These are phyloP conservation scores for Scedosporium dehoogii DNA, from an alignment of 2,329 filamentous ascomycete genomes.

Conservation along the genomic window DNA sequence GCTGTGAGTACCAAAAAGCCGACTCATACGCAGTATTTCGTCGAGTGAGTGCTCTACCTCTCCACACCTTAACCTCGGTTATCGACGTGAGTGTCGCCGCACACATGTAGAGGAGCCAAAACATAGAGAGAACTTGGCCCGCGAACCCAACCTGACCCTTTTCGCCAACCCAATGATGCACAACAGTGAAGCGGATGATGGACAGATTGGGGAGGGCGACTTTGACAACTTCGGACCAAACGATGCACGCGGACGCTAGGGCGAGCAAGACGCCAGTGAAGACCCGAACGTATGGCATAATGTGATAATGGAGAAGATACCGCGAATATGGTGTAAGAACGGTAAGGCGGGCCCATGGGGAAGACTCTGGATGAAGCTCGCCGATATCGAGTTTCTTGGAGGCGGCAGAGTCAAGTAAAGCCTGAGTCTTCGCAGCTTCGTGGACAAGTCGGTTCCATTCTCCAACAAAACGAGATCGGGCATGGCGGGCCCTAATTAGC, in stretches of 20 bases:
- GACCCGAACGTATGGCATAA: constrained; percentile 60
- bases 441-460: constrained; percentile 77
- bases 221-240: constrained; percentile 92
- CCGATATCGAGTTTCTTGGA: constrained; percentile 75
- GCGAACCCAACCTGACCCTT: constrained; percentile 73
- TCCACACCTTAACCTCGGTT: constrained; percentile 94
- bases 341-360: constrained; percentile 42
- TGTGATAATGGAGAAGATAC: constrained; percentile 64
- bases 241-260: constrained; percentile 67
- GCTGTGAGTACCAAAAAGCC: constrained; percentile 90
- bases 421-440: constrained; percentile 64
- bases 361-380: constrained; percentile 42
- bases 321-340: constrained; percentile 73
- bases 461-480: constrained; percentile 69
- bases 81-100: constrained; percentile 78
- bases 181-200: constrained; percentile 53
- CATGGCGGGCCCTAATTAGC: constrained; percentile 71
- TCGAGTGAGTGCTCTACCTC: constrained; percentile 79
- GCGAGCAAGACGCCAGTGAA: constrained; percentile 57
- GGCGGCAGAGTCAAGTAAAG: constrained; percentile 71
- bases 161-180: constrained; percentile 65
- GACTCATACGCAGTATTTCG: constrained; percentile 89
- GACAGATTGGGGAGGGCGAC: constrained; percentile 69
- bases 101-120: constrained; percentile 96
- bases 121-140: constrained; percentile 72